Conservation (phyloP, 495 filamentous ascomycete genomes). For the Apiosordaria backusii region DNA sequence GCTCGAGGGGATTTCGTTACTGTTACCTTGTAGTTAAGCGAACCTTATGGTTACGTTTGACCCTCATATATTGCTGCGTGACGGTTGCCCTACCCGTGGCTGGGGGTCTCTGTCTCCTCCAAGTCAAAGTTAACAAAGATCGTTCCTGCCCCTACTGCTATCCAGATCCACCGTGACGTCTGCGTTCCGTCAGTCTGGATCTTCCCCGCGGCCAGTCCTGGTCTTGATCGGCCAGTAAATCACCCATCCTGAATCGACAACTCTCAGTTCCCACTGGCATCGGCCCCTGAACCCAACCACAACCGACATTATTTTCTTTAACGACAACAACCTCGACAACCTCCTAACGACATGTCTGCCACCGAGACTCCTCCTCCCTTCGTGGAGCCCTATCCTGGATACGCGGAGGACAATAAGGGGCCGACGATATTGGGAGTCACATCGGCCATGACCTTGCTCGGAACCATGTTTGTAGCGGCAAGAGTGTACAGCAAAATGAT, state of each 20-base stretch:
- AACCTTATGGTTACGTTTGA: too few species aligned
- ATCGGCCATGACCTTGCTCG: constrained; percentile 14
- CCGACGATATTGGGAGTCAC: constrained; percentile 21
- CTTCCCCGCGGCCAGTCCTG: neutral
- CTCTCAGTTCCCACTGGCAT: neutral
- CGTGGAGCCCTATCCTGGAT: neutral
- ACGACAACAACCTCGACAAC: neutral
- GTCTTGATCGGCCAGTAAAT: neutral
- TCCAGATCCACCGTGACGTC: neutral
- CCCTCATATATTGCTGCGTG: neutral
- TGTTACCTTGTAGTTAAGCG: neutral
- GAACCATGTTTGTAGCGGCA: constrained; percentile 22
- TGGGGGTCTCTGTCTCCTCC: too few species aligned
- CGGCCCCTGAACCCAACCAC: too few species aligned
- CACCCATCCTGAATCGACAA: neutral
- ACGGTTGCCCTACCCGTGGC: neutral
- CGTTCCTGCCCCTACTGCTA: neutral
- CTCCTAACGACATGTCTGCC: neutral
- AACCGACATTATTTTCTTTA: neutral
- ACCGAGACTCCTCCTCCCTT: neutral
- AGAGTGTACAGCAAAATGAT: constrained; percentile 23
- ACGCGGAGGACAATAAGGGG: neutral
- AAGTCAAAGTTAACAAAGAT: neutral
- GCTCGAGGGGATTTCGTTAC: too few species aligned
- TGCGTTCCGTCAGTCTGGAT: neutral